Percentiles rank a stretch among this genome's conserved stretches.
Conservation (phyloP, 2,329 filamentous ascomycete species). For the Penicillium sp. region DNA sequence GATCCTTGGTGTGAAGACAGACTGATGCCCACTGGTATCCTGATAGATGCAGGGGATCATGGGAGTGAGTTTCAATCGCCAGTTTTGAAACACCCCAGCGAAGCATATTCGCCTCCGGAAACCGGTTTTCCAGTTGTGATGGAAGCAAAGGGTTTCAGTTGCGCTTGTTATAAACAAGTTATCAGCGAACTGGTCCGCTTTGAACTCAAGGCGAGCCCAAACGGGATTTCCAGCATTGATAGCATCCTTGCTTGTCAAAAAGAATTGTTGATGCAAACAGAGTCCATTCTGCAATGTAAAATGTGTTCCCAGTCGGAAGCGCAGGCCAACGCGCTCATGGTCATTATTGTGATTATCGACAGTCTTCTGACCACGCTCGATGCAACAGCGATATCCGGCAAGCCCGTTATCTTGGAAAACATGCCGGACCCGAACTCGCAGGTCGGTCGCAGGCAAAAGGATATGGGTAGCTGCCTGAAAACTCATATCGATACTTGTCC, state of each 20-base stretch:
- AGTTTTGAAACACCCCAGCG: background rate
- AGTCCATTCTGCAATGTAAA: slow-evolving; percentile 35
- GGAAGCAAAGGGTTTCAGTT: slow-evolving; percentile 6
- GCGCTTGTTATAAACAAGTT: slow-evolving; percentile 29
- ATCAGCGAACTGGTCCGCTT: slow-evolving; percentile 29
- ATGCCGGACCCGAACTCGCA: background rate
- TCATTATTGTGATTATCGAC: slow-evolving; percentile 37
- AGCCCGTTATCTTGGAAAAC: slow-evolving; percentile 16
- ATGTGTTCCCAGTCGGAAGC: slow-evolving; percentile 28
- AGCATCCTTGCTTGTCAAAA: slow-evolving; percentile 31
- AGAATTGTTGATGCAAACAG: slow-evolving; percentile 31
- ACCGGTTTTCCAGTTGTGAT: background rate
- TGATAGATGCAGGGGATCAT: background rate
- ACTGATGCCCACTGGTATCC: background rate
- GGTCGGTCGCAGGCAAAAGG: slow-evolving; percentile 1
- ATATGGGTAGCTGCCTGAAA: slow-evolving; percentile 12
- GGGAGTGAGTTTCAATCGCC: slow-evolving; percentile 3
- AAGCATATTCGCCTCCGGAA: slow-evolving; percentile 5
- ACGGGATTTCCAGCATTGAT: slow-evolving; percentile 29
- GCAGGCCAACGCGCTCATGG: slow-evolving; percentile 33
- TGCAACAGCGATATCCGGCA: slow-evolving; percentile 18
- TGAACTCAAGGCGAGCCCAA: slow-evolving; percentile 6
- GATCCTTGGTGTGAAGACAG: slow-evolving; percentile 6
- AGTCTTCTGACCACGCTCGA: slow-evolving; percentile 32
- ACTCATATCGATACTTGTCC: slow-evolving; percentile 31